Evolutionary conservation across 1,284 basidiomycete genomes (phyloP).

Genomic region (Naganishia cerealis): DNA sequence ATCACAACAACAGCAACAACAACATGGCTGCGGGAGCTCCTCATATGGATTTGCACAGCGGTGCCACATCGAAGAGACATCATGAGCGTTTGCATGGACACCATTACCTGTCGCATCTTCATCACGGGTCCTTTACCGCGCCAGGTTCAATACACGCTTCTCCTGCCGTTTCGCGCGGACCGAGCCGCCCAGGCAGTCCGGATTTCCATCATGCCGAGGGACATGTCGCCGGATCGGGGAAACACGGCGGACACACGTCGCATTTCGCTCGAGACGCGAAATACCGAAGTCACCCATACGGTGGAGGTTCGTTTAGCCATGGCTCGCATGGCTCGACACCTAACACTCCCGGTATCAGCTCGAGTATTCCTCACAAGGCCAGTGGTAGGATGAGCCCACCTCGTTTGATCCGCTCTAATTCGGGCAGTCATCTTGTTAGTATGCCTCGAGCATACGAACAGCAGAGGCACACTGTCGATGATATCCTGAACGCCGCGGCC

Average conservation of each 20-base stretch:
- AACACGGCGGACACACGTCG: conserved; percentile 49
- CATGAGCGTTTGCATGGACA: conserved; percentile 36
- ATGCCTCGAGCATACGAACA: conserved; percentile 20
- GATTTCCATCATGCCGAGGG: conserved; percentile 35
- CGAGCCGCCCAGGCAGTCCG: conserved; percentile 46
- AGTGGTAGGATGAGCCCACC: conserved; percentile 38
- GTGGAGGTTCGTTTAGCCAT: conserved; percentile 31
- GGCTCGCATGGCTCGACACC: conserved; percentile 42
- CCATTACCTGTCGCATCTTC: conserved; percentile 35
- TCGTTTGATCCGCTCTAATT: conserved; percentile 33
- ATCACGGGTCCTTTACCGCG: conserved; percentile 47
- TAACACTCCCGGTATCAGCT: conserved; percentile 29
- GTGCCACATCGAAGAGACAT: conserved; percentile 10
- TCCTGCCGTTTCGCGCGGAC: conserved; percentile 47
- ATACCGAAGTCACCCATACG: conserved; percentile 51
- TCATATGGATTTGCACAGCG: conserved; percentile 22
- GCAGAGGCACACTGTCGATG: conserved; percentile 50
- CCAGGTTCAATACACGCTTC: conserved; percentile 48
- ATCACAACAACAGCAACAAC: conserved; percentile 26
- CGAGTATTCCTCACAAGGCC: conserved; percentile 39
- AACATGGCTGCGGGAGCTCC: conserved; percentile 5
- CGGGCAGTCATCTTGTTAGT: conserved; percentile 35
- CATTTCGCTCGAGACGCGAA: conserved; percentile 51
- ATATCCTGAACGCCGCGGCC: conserved; percentile 52
- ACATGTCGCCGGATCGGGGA: conserved; percentile 51